Percentiles rank a stretch among this genome's conserved stretches.
Conservation (phyloP, 345 rosid genomes). For the Conringia planisiliqua region DNA sequence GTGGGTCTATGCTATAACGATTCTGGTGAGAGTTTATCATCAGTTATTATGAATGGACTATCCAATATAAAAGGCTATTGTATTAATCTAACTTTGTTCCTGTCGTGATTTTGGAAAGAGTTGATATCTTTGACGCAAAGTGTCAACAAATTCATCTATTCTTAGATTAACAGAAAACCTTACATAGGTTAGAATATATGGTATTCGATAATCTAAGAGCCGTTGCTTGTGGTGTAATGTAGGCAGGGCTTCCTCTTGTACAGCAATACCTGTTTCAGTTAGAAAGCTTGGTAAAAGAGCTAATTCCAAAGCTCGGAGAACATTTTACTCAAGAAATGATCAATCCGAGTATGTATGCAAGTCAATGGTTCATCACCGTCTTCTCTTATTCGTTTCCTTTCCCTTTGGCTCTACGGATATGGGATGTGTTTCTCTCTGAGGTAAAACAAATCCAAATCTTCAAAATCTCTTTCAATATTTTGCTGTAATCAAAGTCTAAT, state of each 20-base stretch:
- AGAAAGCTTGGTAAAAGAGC: constrained; percentile 71
- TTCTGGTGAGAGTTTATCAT: neutral
- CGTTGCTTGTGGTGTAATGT: constrained; percentile 9
- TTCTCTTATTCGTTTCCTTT: constrained; percentile 95
- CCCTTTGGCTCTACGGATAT: constrained; percentile 90
- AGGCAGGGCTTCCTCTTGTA: constrained; percentile 97
- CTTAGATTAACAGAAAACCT: neutral
- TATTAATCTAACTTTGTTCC: neutral
- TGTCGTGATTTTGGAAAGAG: neutral
- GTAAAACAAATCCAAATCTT: constrained; percentile 36
- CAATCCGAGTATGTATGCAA: constrained; percentile 98
- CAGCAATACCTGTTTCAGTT: constrained; percentile 89
- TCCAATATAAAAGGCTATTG: neutral
- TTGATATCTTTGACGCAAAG: neutral
- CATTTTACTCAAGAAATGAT: constrained; percentile 87
- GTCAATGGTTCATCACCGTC: constrained; percentile 97
- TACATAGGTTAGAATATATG: neutral
- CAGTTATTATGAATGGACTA: neutral
- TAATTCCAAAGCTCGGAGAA: constrained; percentile 86
- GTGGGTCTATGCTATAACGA: neutral
- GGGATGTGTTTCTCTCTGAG: constrained; percentile 97
- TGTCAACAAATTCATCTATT: neutral
- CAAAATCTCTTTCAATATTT: neutral
- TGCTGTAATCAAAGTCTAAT: neutral
- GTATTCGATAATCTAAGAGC: neutral